Percentiles rank a stretch among this genome's conserved stretches.
Conservation (phyloP, 2,329 filamentous ascomycete genomes). For the Venturia oleaginea region DNA sequence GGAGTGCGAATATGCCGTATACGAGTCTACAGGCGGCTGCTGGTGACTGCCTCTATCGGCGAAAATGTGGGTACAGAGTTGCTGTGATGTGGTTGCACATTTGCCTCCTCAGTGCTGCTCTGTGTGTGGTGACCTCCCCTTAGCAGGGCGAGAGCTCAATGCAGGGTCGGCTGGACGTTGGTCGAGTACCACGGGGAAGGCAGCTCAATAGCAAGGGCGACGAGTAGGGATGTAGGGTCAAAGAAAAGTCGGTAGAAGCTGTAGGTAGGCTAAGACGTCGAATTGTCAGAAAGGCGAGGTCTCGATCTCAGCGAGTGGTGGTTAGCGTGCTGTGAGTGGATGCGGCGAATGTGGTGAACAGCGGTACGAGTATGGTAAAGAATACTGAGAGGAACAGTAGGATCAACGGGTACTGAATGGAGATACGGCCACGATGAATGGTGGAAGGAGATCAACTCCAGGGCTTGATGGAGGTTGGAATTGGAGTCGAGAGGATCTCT, state of each 20-base stretch:
- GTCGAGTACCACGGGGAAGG: not conserved
- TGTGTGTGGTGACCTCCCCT: not conserved
- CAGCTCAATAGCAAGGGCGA: not conserved
- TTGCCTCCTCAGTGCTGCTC: slow-evolving; percentile 16
- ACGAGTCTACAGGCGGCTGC: not conserved
- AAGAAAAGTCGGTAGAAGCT: not conserved
- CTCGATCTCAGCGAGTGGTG: slow-evolving; percentile 1
- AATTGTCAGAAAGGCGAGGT: not conserved
- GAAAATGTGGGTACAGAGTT: slow-evolving; percentile 29
- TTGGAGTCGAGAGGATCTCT: not conserved
- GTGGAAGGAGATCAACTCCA: not conserved
- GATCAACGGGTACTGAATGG: not conserved
- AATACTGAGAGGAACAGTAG: not conserved
- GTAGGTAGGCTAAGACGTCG: not conserved
- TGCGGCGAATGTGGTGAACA: not conserved
- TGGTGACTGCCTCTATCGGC: slow-evolving; percentile 24
- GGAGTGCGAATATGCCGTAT: slow-evolving; percentile 15
- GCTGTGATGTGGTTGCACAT: slow-evolving; percentile 31
- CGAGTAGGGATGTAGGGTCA: not conserved
- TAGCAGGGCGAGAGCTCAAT: not conserved
- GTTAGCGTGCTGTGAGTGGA: not conserved
- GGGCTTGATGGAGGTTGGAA: not conserved
- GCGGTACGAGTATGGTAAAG: not conserved
- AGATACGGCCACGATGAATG: not conserved
- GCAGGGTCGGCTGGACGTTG: not conserved